Percentiles rank a stretch among this genome's conserved stretches.
phyloP scores from a whole-genome alignment of 805 yeast species.

The Tetrapisispora arboricola region DNA sequence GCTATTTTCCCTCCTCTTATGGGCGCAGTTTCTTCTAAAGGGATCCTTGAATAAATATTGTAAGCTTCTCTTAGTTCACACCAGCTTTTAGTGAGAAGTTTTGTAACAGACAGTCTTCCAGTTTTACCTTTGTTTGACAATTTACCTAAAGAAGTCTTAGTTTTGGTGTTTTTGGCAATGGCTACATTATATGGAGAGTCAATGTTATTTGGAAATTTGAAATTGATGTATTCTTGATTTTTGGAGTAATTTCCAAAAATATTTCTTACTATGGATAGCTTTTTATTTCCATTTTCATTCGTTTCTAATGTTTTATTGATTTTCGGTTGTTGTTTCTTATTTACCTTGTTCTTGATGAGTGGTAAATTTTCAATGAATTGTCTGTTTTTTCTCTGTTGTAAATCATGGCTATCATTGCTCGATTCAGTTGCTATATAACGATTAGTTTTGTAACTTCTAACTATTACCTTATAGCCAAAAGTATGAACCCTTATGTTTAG shows the following conservation, averaged over 20 bases:
- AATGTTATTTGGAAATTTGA: conserved; percentile 10
- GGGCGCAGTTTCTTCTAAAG: conserved; percentile 28
- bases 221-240: conserved; percentile 10
- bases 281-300: conserved; percentile 7
- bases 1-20: conserved; percentile 38
- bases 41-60: conserved; percentile 39
- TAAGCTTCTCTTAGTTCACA: conserved; percentile 56
- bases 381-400: neutral
- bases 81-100: conserved; percentile 49
- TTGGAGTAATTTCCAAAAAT: conserved; percentile 13
- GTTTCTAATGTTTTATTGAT: conserved; percentile 2
- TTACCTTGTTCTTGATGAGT: neutral
- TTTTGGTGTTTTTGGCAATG: neutral
- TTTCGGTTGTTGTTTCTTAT: neutral
- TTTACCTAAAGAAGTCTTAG: neutral
- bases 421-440: neutral
- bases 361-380: neutral
- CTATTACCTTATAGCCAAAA: neutral
- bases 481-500: neutral
- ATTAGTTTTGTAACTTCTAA: neutral
- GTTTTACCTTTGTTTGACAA: neutral
- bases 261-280: conserved; percentile 10
- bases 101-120: conserved; percentile 39
- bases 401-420: neutral
- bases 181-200: conserved; percentile 15